A percentile compares a stretch with the other conserved stretches of the same genome.
These are phyloP conservation scores for Solanum chaucha DNA, from an alignment of 257 asterid species.

Conservation along the genomic window DNA sequence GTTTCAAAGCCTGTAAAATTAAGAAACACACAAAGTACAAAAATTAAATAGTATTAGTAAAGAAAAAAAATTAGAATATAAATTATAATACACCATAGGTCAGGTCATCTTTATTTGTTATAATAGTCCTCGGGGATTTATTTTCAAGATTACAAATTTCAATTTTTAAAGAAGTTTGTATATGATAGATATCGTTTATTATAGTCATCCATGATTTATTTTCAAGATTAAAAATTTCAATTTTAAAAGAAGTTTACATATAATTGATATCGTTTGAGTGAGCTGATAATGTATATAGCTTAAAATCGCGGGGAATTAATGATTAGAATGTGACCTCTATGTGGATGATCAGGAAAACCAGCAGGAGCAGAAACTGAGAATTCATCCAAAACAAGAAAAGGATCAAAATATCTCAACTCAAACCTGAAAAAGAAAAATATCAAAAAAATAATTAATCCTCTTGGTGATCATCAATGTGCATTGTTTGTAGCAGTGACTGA, in stretches of 20 bases:
- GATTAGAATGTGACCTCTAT: slow-evolving; percentile 51
- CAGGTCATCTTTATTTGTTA: not conserved
- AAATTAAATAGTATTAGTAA: not conserved
- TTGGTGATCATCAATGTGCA: not conserved
- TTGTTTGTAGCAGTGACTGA: not conserved
- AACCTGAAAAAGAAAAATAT: slow-evolving; percentile 27
- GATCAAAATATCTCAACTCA: slow-evolving; percentile 73
- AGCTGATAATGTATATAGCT: not conserved
- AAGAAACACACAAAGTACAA: not conserved
- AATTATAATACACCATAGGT: not conserved
- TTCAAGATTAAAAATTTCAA: not conserved
- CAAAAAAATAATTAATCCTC: not conserved
- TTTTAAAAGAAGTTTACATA: not conserved
- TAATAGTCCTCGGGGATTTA: not conserved
- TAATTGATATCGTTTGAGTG: not conserved
- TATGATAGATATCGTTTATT: not conserved
- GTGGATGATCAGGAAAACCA: slow-evolving; percentile 99
- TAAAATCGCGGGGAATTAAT: not conserved
- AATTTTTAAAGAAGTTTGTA: not conserved
- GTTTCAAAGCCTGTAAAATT: slow-evolving; percentile 74
- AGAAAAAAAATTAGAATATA: not conserved
- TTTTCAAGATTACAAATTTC: not conserved
- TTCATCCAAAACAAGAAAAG: slow-evolving; percentile 81
- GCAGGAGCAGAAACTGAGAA: slow-evolving; percentile 92
- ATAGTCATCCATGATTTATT: no score